Conservation (phyloP, 768 basidiomycete species). For the Termitomyces sp. region DNA sequence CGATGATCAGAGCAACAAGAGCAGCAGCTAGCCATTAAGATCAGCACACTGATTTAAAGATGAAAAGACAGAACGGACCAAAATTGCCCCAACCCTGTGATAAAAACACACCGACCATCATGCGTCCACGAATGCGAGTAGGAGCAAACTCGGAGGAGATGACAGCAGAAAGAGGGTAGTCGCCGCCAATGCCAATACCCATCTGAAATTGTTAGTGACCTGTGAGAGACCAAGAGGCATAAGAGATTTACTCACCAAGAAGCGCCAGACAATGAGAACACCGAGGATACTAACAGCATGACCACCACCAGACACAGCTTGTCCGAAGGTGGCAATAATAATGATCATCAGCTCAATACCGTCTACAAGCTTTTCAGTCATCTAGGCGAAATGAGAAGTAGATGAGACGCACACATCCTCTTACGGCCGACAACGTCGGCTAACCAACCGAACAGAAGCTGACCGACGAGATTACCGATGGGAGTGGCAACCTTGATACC, state of each 20-base stretch:
- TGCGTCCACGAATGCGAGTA: conserved; percentile 70
- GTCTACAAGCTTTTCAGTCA: conserved; percentile 31
- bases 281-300: conserved; percentile 71
- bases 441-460: conserved; percentile 76
- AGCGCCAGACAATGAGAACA: conserved; percentile 80
- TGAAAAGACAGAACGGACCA: conserved; percentile 32
- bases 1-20: conserved; percentile 60
- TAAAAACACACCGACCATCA: conserved; percentile 89
- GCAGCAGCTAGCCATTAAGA: conserved; percentile 45
- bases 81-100: conserved; percentile 88
- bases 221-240: not conserved
- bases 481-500: conserved; percentile 78
- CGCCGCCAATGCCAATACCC: conserved; percentile 86
- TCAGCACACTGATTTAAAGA: not conserved
- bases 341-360: conserved; percentile 80
- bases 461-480: conserved; percentile 73
- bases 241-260: conserved; percentile 41
- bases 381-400: not conserved
- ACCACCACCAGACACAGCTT: conserved; percentile 68
- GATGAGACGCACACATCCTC: conserved; percentile 60
- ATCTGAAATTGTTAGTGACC: conserved; percentile 32
- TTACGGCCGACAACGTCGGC: conserved; percentile 77
- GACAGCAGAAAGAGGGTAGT: conserved; percentile 82
- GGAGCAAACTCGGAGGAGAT: conserved; percentile 89
- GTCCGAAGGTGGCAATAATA: conserved; percentile 74